Base-by-base conservation (phyloP, 176 grass and related monocot species). In the Hsuehochloa calcarea region DNA sequence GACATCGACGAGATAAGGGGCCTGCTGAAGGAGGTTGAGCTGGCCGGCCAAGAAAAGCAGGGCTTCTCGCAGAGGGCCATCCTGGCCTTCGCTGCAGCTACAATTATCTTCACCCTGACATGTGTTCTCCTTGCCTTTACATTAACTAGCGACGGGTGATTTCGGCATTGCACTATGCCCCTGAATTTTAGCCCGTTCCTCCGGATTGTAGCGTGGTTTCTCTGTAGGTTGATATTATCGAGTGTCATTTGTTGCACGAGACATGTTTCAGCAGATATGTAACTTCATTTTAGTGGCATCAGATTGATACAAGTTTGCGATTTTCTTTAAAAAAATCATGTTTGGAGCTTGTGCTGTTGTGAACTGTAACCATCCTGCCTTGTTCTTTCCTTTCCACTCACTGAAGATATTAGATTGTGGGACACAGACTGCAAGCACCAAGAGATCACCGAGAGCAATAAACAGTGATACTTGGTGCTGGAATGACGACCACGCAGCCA, bases 121-220 rank as follows among this genome's bases (percentile, higher is more conserved):
- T 89, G 85, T 66, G 90, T 96, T 39, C 43, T 94, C 66, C 69
- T 96, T 50, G 87, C 96, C 67, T 92, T 99, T 37, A 92, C 74
- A 0, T 77, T 89, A 38, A 96, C 96, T 3, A 92, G 88, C 47
- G 96, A 99, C 10, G 93, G 96, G 13, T 99, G 90, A 99, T 88
- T 67, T 87, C 25, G 16, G 10, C 50, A 25, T 31, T 86, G 13
- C 7, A 34, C 23, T 16, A 62, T 61, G 20, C 27, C n/a, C 9
- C 17, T 80, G 40, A 87, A 79, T 51, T 13, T 82, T n/a, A n/a
- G 9, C 13, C 16, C 5, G 19, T 72, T 78, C 34, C 68, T 65
- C 12, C 38, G 46, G 47, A 66, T 27, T 78, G 22, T 38, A 82
- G n/a, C 26, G 19, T 23, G 7, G 68, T 61, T 79, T 76, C 27